Conservation (phyloP, 331 rosid genomes). For the Erythrophleum ivorense region DNA sequence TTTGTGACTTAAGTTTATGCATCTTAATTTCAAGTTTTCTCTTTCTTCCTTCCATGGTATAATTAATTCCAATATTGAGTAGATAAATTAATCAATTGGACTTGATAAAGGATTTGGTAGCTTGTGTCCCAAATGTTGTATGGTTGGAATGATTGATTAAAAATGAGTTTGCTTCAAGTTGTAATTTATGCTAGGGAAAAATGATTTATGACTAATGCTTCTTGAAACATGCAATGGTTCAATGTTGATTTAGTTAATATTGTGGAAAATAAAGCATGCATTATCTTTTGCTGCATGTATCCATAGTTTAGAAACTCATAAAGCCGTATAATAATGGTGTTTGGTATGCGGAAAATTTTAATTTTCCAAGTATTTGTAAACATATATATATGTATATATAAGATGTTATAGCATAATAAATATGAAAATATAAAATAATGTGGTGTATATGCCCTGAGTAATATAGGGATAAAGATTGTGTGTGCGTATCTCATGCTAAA, state of each 20-base stretch:
- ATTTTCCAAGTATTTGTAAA: neutral
- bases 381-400: too few relatives aligned
- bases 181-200: neutral
- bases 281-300: too few relatives aligned
- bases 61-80: neutral
- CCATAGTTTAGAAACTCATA: too few relatives aligned
- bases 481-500: neutral
- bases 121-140: neutral
- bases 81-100: neutral
- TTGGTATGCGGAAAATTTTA: neutral
- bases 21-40: neutral
- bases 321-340: too few relatives aligned
- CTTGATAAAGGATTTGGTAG: neutral
- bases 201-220: neutral
- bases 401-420: too few relatives aligned
- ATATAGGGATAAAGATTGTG: neutral
- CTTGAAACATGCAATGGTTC: neutral
- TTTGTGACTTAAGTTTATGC: conserved; percentile 41
- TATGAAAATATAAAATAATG: neutral
- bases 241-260: neutral
- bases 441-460: too few relatives aligned
- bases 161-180: too few relatives aligned
- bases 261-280: too few relatives aligned
- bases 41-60: neutral
- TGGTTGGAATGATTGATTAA: neutral